Base-by-base conservation (phyloP, 805 yeast species). In the Schwanniomyces sp. region DNA sequence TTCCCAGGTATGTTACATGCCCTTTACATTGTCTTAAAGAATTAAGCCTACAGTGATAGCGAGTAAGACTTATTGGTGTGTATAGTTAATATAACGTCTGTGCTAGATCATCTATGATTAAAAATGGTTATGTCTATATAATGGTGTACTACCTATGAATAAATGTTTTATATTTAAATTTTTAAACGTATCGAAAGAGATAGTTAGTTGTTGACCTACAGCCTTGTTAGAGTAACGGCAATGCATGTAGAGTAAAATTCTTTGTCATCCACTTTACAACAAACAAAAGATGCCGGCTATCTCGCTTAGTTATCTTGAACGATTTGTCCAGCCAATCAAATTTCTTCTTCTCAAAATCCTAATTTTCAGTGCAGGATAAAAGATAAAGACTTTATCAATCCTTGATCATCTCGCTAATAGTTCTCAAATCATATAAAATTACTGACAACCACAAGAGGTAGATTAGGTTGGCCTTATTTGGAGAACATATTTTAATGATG, bases 1-100 rank as follows among this genome's bases (percentile, higher is more conserved):
- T 84, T 86, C 84, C 94, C 94, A 60, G 91, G 85, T 71, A 85
- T 86, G 69, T 68, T 86, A 55, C 89, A 86, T 63, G 92, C 92
- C 45, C 65, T 85, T 55, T 86, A 82, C 69, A 70, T 85, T 61
- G 88, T 81, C 32, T 58, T 72, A 49, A 63, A 57, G 48, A 54
- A 58, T 49, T 65, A 63, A 24, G 27, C 4, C 4, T 9, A 12
- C n/a, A 28, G 7, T 3, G 30, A 10, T 10, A 39, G 24, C 24
- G 9, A 12, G 42, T 24, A 28, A 10, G 30, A 9, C 30, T 28
- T 28, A 11, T 7, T 28, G 4, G 12, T 28, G 7, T 3, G 3
- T 28, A 28, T 28, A 11, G 12, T 28, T 28, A 10, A 9, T 4
- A 7, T 12, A 14, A 16, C 36, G 21, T 4, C 14, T 14, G 14